These are phyloP conservation scores for Elsinoe batatas DNA, from an alignment of 2,329 filamentous ascomycete species.

Conservation along the genomic window DNA sequence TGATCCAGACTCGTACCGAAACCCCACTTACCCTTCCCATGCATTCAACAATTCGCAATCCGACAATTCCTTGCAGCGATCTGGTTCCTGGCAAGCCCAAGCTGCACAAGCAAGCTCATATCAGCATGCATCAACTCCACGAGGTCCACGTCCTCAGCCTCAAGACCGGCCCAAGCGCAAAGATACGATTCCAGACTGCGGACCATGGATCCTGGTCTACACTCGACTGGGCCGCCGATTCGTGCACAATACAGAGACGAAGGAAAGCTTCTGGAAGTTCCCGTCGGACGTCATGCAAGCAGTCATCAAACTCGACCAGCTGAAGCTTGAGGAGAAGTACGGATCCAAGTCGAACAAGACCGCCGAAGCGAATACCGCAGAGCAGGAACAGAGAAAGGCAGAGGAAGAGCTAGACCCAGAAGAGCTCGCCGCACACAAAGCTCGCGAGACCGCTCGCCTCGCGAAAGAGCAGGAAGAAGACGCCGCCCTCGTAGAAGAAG, in stretches of 20 bases:
- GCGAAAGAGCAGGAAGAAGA: constrained; percentile 61
- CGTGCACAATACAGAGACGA: constrained; percentile 76
- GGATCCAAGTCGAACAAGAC: constrained; percentile 28
- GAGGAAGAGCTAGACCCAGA: constrained; percentile 54
- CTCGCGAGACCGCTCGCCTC: constrained; percentile 24
- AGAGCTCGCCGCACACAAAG: constrained; percentile 52
- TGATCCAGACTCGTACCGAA: not conserved
- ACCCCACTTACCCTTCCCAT: not conserved
- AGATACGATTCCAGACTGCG: constrained; percentile 65
- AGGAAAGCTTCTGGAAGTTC: constrained; percentile 90
- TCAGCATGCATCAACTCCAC: not conserved
- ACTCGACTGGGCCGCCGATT: constrained; percentile 86
- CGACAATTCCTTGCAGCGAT: not conserved
- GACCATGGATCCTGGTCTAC: constrained; percentile 85
- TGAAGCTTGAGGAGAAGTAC: constrained; percentile 59
- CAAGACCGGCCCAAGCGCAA: constrained; percentile 73
- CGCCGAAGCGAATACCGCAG: constrained; percentile 19
- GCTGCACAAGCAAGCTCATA: not conserved
- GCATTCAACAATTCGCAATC: constrained; percentile 31
- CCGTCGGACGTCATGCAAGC: constrained; percentile 76
- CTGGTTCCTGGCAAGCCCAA: not conserved
- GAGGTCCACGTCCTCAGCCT: constrained; percentile 56
- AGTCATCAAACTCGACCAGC: constrained; percentile 54
- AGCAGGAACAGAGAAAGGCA: constrained; percentile 16
- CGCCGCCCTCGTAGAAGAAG: constrained; percentile 50